Evolutionary conservation across 352 stramenopile genomes (phyloP), one percentile per base, ranked within the genome.

Genomic region (Pythium monospermum): DNA sequence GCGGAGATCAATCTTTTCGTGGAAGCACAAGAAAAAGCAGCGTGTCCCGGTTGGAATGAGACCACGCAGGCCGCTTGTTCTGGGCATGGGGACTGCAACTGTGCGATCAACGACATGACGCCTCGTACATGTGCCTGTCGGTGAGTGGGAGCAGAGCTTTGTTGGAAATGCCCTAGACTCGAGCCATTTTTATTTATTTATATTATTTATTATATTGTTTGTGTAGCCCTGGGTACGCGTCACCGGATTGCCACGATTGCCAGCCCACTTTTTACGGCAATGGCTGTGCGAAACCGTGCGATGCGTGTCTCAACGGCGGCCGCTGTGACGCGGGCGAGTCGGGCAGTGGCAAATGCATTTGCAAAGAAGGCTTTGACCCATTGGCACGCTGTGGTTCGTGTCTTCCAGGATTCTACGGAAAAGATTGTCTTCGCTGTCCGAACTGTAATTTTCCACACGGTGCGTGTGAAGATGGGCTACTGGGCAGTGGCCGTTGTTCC

Each of bases 391-490:
- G 85, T 44, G 76, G 69, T 13, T 85, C 80, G 44, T 95, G 85
- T 63, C 65, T 95, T 16, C 78, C 85, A 2, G 68, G 69, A 2
- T 93, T 72, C 53, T 95, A 72, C 46, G 85, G 85, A 19, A 50
- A 72, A 10, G 78, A 73, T 36, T 95, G 85, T 58, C 57, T 71
- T 23, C 68, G 69, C n/a, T 95, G 85, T 46, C 69, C 75, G 2
- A 61, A 85, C 49, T 95, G 85, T 59, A 92, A 95, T 44, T 89
- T 90, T 38, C 81, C 80, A 6, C 73, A 91, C 49, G 85, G 85
- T 47, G 86, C 86, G 39, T 95, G 85, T 50, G 81, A 94, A 35
- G 85, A 93, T 50, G 79, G 85, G 12, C 54, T 91, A 13, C 81
- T 66, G 6, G 85, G 85, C 15, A 88, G 79, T 19, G 85, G 85